Base-by-base conservation (phyloP, 2,329 filamentous ascomycete genomes). In the Nemania abortiva region DNA sequence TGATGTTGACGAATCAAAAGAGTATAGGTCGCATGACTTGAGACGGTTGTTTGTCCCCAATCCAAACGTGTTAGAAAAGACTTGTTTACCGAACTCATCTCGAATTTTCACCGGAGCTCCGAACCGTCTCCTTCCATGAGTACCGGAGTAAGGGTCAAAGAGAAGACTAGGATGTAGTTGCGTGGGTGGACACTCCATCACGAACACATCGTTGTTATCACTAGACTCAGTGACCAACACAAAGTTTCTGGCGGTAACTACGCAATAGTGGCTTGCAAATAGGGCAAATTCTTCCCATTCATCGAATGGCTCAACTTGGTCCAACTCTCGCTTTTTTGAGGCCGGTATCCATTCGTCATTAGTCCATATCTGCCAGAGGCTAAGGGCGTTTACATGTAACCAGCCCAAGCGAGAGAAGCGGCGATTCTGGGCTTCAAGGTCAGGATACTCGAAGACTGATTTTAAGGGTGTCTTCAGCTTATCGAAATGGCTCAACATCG, bases 231-330 rank as follows among this genome's bases (percentile, higher is more conserved):
- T 49, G 3, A 18, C 45, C 63, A 47, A 64, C 29, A 68, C 24
- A 57, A 61, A 70, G 31, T 71, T 88, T 50, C 82, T 85, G 15
- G 93, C 93, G 59, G 89, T 84, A 9, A 97, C 84, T 52, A 98
- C 81, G 74, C 95, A 92, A 79, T 97, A 97, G 80, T 98, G 95
- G 39, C 90, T 90, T 1, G 88, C 89, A 79, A 97, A 97, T 0
- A 97, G 83, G 2, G 92, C 90, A 77, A 98, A 94, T 76, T 98
- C 95, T 80, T 98, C 95, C 94, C 94, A 97, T 80, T 98, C 95
- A 79, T 98, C 95, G 77, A 98, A 98, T 0, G 91, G 89, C 76
- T 98, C 95, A 18, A 94, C 80, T 0, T 82, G 77, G 74, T 97
- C 91, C 15, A 98, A 81, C 11, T 81, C 82, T 42, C 78, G 82